A percentile compares a stretch with the other conserved stretches of the same genome.
Evolutionary conservation across 192 early-diverging fungal genomes (phyloP).

Genomic region (Rhizophagus clarus): DNA sequence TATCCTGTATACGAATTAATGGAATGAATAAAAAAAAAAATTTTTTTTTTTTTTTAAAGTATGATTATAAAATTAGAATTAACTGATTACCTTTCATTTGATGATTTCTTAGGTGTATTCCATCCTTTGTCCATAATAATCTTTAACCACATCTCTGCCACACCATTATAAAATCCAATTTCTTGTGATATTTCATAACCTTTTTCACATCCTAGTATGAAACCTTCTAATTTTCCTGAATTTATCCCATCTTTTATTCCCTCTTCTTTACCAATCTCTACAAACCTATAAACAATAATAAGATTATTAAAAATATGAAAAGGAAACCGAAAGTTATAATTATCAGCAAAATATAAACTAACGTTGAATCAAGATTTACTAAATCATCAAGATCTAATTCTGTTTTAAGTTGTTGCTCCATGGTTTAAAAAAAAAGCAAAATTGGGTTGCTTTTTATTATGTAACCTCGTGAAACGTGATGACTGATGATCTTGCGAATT

Average conservation of each 20-base stretch:
- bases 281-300: conserved; percentile 44
- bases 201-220: conserved; percentile 57
- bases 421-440: background rate
- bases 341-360: background rate
- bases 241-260: conserved; percentile 51
- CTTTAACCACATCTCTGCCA: conserved; percentile 49
- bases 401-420: conserved; percentile 29
- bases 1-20: conserved; percentile 36
- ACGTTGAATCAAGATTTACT: conserved; percentile 54
- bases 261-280: conserved; percentile 57
- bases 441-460: no score
- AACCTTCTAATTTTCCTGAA: conserved; percentile 55
- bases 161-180: conserved; percentile 58
- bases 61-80: background rate
- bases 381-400: conserved; percentile 51
- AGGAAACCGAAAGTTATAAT: background rate
- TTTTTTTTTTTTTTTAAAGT: background rate
- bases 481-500: no score
- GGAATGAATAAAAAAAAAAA: background rate
- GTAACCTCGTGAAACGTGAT: no score
- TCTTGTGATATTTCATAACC: conserved; percentile 58
- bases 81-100: conserved; percentile 9
- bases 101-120: conserved; percentile 28
- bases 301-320: background rate
- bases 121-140: conserved; percentile 36